These are phyloP conservation scores for Fraxinus dipetala DNA, from an alignment of 305 asterid genomes.

Conservation along the genomic window DNA sequence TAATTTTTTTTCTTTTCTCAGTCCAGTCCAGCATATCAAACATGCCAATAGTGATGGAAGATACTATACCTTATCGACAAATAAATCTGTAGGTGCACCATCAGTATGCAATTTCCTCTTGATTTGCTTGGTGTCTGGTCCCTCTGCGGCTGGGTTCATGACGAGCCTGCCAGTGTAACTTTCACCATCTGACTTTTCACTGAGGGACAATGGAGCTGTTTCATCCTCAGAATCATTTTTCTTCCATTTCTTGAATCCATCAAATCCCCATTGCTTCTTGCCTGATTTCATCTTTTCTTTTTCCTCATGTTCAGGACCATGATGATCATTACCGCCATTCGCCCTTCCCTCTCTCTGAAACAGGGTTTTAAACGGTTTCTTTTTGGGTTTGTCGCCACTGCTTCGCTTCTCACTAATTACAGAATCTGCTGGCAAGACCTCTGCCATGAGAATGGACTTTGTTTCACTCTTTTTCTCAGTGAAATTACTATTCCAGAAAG, in stretches of 20 bases:
- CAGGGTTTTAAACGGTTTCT: neutral
- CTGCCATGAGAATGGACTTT: constrained; percentile 66
- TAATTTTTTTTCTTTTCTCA: neutral
- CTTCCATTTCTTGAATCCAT: constrained; percentile 81
- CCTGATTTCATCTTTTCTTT: constrained; percentile 28
- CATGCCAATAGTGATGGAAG: neutral
- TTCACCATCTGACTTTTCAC: constrained; percentile 50
- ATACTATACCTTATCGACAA: constrained; percentile 57
- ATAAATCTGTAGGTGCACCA: constrained; percentile 68
- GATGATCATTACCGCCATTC: neutral
- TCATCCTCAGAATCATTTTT: constrained; percentile 53
- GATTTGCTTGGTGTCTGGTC: constrained; percentile 56
- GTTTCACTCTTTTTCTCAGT: constrained; percentile 44
- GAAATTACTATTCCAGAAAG: constrained; percentile 51
- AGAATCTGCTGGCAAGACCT: constrained; percentile 36
- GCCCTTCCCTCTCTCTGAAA: neutral
- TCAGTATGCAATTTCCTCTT: constrained; percentile 66
- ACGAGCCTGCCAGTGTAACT: constrained; percentile 37
- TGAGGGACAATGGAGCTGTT: constrained; percentile 55
- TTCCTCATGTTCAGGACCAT: neutral
- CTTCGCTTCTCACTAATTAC: constrained; percentile 31
- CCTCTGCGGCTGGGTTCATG: constrained; percentile 52
- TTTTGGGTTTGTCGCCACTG: neutral
- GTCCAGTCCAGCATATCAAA: neutral
- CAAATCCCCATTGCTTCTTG: constrained; percentile 58